These are phyloP conservation scores for Aspergillus flavus DNA, from an alignment of 2,329 filamentous ascomycete species.

Conservation along the genomic window DNA sequence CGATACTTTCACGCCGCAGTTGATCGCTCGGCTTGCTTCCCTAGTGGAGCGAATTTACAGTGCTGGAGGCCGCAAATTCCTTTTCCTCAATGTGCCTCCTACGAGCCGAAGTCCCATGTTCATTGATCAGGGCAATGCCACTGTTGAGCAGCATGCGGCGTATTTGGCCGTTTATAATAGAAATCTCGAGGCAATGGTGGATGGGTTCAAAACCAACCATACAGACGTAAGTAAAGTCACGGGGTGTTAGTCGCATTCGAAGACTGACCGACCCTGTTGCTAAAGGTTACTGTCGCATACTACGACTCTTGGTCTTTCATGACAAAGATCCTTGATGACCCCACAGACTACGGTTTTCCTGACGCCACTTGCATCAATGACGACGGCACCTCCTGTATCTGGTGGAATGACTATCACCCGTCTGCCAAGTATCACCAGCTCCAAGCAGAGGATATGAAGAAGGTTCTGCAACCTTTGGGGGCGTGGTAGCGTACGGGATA, in stretches of 20 bases:
- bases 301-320: conserved; percentile 37
- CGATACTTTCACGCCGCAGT: conserved; percentile 33
- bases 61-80: conserved; percentile 60
- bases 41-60: conserved; percentile 53
- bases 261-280: background rate
- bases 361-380: conserved; percentile 32
- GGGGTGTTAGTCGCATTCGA: background rate
- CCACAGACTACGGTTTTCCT: conserved; percentile 28
- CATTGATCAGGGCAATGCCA: conserved; percentile 20
- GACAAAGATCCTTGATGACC: conserved; percentile 30
- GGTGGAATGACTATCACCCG: conserved; percentile 39
- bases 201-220: conserved; percentile 20
- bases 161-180: conserved; percentile 31
- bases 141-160: conserved; percentile 20
- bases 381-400: conserved; percentile 32
- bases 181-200: conserved; percentile 25
- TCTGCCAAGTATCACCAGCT: conserved; percentile 31
- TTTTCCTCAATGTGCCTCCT: conserved; percentile 62
- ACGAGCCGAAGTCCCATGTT: conserved; percentile 30
- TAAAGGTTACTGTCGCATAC: conserved; percentile 27
- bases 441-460: conserved; percentile 36
- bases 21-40: conserved; percentile 50
- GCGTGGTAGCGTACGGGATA: conserved; percentile 24
- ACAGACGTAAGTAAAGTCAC: conserved; percentile 24
- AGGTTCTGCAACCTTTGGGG: conserved; percentile 21